Evolutionary conservation across 345 rosid genomes (phyloP), one percentile per base, ranked within the genome.

Genomic region (Camelina laxa): DNA sequence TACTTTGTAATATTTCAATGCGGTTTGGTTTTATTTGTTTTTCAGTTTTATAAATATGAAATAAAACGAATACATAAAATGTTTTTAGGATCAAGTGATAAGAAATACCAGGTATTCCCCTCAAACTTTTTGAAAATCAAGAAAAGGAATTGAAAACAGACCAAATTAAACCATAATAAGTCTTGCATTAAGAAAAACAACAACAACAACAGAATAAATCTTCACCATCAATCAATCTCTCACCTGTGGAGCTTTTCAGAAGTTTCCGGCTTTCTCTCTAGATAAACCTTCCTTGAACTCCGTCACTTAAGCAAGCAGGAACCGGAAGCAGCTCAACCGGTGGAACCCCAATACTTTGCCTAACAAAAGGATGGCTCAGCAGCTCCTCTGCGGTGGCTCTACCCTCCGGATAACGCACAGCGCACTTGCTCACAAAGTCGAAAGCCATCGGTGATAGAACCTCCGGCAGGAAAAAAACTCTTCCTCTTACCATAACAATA

Each of bases 281-380:
- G n/a, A 53, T 53, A 15, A 73, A n/a, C 36, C 70, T 73, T 64
- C 70, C 76, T 63, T 53, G 21, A 39, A 41, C 55, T 53, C 70
- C 70, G 4, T 63, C 15, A 30, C 56, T 14, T 31, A 73, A 14
- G 56, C 69, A 51, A 41, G 55, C 4, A 7, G 67, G 60, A 38
- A 61, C 50, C 0, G 63, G 63, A 73, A 64, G 76, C 62, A 73
- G 8, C 44, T 54, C 76, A 54, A 73, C 1, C 12, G 53, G 75
- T 61, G 75, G 75, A 61, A 13, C 53, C 41, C 41, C 41, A 24
- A 62, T 4, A 50, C 61, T 55, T 27, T 54, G 62, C 4, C 15
- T 14, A 31, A 30, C 74, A 57, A 69, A 69, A 19, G 74, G 74
- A 69, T 69, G 56, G n/a, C 19, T 30, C 45, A 69, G 1, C 7